Percentiles rank a stretch among this genome's conserved stretches.
Evolutionary conservation across 2,329 filamentous ascomycete genomes (phyloP).

Genomic region (Lanzia echinophila): DNA sequence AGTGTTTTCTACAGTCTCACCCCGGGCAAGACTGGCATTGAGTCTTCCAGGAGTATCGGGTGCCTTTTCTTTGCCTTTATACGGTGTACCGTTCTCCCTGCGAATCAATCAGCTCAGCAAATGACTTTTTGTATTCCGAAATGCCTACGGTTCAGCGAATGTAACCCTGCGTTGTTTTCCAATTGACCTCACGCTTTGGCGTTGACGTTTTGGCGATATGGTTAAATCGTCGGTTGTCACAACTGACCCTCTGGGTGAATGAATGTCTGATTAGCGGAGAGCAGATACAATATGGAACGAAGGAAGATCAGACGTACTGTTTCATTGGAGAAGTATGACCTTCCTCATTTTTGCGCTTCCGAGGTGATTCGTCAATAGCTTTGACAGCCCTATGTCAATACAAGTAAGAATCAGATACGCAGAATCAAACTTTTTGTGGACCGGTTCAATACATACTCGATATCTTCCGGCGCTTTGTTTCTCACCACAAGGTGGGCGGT

Average conservation of each 20-base stretch:
- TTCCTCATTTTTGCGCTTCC: too few species aligned
- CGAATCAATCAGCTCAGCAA: not conserved
- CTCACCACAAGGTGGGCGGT: not conserved
- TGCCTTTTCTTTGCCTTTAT: not conserved
- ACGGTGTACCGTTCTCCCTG: not conserved
- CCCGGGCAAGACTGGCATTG: too few species aligned
- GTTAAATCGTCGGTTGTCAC: not conserved
- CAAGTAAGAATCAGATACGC: too few species aligned
- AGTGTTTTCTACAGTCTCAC: not conserved
- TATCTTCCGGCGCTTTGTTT: not conserved
- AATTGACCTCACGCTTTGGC: not conserved
- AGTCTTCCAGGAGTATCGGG: not conserved
- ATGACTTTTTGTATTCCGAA: not conserved
- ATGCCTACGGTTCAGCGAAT: not conserved
- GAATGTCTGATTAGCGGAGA: not conserved
- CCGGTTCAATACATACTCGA: too few species aligned
- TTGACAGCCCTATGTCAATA: too few species aligned
- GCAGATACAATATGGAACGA: not conserved
- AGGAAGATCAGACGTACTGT: not conserved
- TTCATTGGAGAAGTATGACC: too few species aligned
- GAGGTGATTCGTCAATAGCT: too few species aligned
- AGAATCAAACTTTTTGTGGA: too few species aligned
- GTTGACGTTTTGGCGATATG: conserved; percentile 6
- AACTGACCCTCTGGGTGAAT: not conserved
- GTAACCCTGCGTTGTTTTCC: not conserved